phyloP scores from a whole-genome alignment of 148 eudicot genomes.

The Amaranthus palmeri region DNA sequence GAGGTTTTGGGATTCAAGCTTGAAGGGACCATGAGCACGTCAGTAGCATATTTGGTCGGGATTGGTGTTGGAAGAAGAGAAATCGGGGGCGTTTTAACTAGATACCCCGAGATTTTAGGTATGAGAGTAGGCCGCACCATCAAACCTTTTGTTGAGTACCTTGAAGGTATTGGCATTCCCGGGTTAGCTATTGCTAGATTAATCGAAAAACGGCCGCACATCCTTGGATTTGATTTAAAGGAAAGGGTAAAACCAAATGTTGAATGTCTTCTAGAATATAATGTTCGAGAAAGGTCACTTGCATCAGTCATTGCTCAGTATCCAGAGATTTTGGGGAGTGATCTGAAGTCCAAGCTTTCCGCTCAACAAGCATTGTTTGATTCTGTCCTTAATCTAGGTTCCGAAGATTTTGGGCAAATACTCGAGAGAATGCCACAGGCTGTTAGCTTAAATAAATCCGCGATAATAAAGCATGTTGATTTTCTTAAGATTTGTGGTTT shows the following conservation, averaged over 20 bases:
- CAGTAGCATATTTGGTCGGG: slow-evolving; percentile 93
- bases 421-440: slow-evolving; percentile 93
- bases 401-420: slow-evolving; percentile 69
- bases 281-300: slow-evolving; percentile 62
- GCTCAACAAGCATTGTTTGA: slow-evolving; percentile 42
- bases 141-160: slow-evolving; percentile 90
- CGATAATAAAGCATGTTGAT: slow-evolving; percentile 69
- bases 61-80: slow-evolving; percentile 93
- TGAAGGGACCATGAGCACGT: slow-evolving; percentile 99
- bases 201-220: slow-evolving; percentile 80
- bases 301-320: slow-evolving; percentile 78
- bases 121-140: slow-evolving; percentile 89
- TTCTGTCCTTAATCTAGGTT: slow-evolving; percentile 43
- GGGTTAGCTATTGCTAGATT: slow-evolving; percentile 75
- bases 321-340: slow-evolving; percentile 87
- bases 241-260: slow-evolving; percentile 81
- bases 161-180: slow-evolving; percentile 74
- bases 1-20: slow-evolving; percentile 94
- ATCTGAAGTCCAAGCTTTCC: slow-evolving; percentile 57
- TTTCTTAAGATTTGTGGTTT: slow-evolving; percentile 72
- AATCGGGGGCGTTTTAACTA: slow-evolving; percentile 71
- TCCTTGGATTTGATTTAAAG: slow-evolving; percentile 74
- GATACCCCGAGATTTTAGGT: slow-evolving; percentile 84
- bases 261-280: slow-evolving; percentile 44
- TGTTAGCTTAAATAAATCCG: slow-evolving; percentile 52